Evolutionary conservation across 2,329 filamentous ascomycete genomes (phyloP), one percentile per base, ranked within the genome.

Genomic region (Sphaerulina musiva): DNA sequence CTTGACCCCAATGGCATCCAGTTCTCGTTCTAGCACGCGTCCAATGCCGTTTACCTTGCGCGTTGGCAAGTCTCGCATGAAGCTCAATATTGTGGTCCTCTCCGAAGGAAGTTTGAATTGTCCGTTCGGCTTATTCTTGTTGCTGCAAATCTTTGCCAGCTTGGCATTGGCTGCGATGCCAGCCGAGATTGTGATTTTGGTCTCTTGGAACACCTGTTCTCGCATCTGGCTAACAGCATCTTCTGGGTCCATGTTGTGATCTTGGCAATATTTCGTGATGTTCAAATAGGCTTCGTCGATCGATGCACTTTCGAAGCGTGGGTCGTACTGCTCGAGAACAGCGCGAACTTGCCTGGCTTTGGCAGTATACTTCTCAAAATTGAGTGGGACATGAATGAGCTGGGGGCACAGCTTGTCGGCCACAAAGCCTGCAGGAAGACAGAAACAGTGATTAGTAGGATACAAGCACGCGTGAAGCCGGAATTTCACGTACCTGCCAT

Each of bases 241-340:
- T 44, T 86, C 84, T 0, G 92, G 85, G 0, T 72, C 76, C 67
- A 92, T 78, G 9, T 79, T 66, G 58, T 91, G 84, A 34, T 83
- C 79, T 9, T 74, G 63, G 66, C 92, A 95, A 68, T 95, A 97
- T 48, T 70, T 76, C 0, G 93, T 97, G 55, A 98, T 87, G 64
- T 98, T 97, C 29, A 98, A 76, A 67, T 96, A 98, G 0, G 93
- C 93, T 70, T 98, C 93, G 63, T 98, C 93, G 60, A 95, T 91
- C 67, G 90, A 95, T 0, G 92, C 89, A 63, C 87, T 95, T 69
- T 97, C 89, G 62, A 95, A 98, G 1, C 87, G 79, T 0, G 89
- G 82, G 65, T 98, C 93, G 66, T 97, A 98, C n/a, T 85, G 78
- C 9, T 82, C 85, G 12, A 98, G 75, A 1, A 98, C 82, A 41